Percentiles rank a stretch among this genome's conserved stretches.
These are phyloP conservation scores for Endotrypanum monterogeii DNA, from an alignment of 208 protist genomes.

Conservation along the genomic window DNA sequence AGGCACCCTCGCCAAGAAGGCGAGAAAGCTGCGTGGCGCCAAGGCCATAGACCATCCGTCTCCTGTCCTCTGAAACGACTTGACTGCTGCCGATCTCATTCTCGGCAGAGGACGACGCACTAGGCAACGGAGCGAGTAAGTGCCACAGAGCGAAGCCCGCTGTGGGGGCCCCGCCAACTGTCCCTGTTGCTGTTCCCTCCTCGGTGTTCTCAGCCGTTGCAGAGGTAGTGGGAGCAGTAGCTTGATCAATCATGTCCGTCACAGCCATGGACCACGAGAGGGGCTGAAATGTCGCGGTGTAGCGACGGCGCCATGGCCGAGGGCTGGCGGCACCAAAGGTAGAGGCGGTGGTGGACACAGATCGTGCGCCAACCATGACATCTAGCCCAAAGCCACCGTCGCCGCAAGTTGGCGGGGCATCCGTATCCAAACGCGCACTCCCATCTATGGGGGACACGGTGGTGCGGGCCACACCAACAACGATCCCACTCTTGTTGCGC, in stretches of 20 bases:
- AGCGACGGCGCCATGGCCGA: not conserved
- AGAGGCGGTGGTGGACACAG: not conserved
- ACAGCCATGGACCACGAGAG: slow-evolving; percentile 13
- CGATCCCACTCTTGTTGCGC: not conserved
- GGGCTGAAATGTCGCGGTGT: slow-evolving; percentile 10
- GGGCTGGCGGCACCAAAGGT: not conserved
- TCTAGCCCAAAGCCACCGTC: not conserved
- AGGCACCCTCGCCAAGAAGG: slow-evolving; percentile 20
- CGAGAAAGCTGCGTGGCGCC: slow-evolving; percentile 18
- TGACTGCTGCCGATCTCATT: not conserved
- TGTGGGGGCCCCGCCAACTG: not conserved
- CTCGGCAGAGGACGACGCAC: not conserved
- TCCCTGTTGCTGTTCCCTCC: not conserved
- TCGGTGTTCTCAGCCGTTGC: not conserved
- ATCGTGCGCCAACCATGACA: not conserved
- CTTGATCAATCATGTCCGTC: slow-evolving; percentile 9
- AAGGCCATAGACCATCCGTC: slow-evolving; percentile 16
- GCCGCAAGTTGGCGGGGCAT: not conserved
- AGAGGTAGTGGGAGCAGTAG: not conserved
- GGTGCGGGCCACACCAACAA: slow-evolving; percentile 11
- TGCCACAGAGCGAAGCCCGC: slow-evolving; percentile 27
- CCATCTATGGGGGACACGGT: not conserved
- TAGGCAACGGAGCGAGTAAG: slow-evolving; percentile 12
- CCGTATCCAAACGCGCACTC: not conserved
- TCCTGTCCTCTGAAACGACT: not conserved